Evolutionary conservation across 768 basidiomycete genomes (phyloP).

Genomic region (Xerocomellus dryophilus): DNA sequence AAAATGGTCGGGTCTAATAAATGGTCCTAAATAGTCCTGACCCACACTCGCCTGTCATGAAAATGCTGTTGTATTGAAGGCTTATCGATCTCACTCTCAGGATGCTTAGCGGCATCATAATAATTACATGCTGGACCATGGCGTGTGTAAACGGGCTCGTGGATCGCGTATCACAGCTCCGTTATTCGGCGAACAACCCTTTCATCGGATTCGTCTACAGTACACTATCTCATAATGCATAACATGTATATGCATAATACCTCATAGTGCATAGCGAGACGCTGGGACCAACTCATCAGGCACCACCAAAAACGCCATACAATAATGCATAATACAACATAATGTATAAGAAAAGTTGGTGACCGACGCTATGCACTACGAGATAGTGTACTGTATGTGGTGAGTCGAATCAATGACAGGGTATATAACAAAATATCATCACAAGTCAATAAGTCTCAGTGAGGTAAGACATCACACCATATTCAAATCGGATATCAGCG

Average conservation of each 20-base stretch:
- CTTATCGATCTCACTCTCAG: not conserved
- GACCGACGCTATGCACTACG: no score
- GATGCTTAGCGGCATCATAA: not conserved
- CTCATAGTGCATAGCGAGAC: no score
- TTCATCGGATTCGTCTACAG: not conserved
- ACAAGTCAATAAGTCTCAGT: no score
- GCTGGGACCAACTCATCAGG: no score
- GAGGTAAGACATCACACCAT: not conserved
- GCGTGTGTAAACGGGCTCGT: not conserved
- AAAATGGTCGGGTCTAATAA: not conserved
- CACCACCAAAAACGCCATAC: no score
- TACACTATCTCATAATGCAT: no score
- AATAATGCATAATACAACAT: no score
- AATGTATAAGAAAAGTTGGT: no score
- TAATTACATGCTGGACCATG: not conserved
- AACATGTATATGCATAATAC: no score
- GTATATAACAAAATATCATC: not conserved
- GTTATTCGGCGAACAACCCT: not conserved
- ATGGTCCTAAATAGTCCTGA: not conserved
- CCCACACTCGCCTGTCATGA: not conserved
- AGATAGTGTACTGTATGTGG: no score
- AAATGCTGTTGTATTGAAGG: no score
- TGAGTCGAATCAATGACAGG: not conserved
- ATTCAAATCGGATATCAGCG: not conserved
- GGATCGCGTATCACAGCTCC: not conserved